A percentile compares a stretch with the other conserved stretches of the same genome.
These are phyloP conservation scores for Globisporangium perplexum DNA, from an alignment of 352 stramenopile species.

Conservation along the genomic window DNA sequence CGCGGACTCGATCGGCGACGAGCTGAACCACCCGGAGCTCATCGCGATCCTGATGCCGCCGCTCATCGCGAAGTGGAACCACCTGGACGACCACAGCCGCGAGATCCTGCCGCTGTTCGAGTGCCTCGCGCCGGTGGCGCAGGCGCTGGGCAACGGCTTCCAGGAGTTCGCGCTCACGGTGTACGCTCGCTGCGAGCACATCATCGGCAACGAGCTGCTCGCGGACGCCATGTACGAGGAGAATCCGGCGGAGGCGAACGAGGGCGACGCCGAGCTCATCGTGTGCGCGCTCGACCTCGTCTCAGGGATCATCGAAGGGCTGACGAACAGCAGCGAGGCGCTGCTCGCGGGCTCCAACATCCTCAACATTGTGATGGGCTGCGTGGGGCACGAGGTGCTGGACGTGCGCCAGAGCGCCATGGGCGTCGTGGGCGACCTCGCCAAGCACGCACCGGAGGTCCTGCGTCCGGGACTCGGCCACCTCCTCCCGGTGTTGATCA, in stretches of 20 bases:
- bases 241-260: conserved; percentile 69
- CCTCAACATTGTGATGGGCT: conserved; percentile 84
- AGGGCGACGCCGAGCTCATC: conserved; percentile 87
- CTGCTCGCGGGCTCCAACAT: conserved; percentile 83
- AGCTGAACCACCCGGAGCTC: conserved; percentile 90
- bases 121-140: conserved; percentile 82
- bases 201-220: conserved; percentile 83
- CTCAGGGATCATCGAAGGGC: conserved; percentile 85
- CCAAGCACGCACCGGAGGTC: conserved; percentile 74
- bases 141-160: conserved; percentile 82
- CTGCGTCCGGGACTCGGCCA: conserved; percentile 69
- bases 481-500: conserved; percentile 78
- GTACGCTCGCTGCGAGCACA: conserved; percentile 73
- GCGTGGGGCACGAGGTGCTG: conserved; percentile 80
- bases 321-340: conserved; percentile 67
- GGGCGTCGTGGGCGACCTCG: conserved; percentile 85
- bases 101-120: conserved; percentile 87
- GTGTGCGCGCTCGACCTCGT: conserved; percentile 87
- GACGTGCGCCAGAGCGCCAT: conserved; percentile 89
- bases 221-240: conserved; percentile 76
- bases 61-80: conserved; percentile 92
- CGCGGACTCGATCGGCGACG: conserved; percentile 89
- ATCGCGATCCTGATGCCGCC: conserved; percentile 92
- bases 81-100: conserved; percentile 64
- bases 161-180: conserved; percentile 85